These are phyloP conservation scores for Serendipita sp. DNA, from an alignment of 768 basidiomycete species.

Conservation along the genomic window DNA sequence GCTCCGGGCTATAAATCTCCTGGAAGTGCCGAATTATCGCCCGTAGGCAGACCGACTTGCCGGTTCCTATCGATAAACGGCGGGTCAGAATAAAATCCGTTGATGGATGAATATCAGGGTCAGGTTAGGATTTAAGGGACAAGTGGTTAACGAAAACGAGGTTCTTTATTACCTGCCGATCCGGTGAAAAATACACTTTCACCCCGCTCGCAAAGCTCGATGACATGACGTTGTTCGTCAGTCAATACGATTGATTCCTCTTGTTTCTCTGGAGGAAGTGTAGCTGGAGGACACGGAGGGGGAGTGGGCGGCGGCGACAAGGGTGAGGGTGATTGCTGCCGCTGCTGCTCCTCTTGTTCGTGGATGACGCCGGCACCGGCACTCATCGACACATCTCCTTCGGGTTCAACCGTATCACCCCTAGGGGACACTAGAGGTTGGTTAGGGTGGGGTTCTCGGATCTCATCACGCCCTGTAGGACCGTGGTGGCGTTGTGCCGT, in stretches of 20 bases:
- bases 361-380: no score
- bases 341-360: no score
- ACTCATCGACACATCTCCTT: not conserved
- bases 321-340: no score
- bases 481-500: no score
- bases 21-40: slow-evolving; percentile 46
- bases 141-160: not conserved
- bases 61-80: slow-evolving; percentile 40
- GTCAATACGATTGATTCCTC: slow-evolving; percentile 22
- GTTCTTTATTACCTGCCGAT: slow-evolving; percentile 43
- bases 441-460: not conserved
- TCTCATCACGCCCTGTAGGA: not conserved
- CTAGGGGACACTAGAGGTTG: not conserved
- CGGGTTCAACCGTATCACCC: not conserved
- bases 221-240: slow-evolving; percentile 36
- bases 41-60: slow-evolving; percentile 68
- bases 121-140: not conserved
- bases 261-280: not conserved
- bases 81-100: not conserved
- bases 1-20: slow-evolving; percentile 18
- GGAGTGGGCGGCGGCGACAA: not conserved
- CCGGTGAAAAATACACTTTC: slow-evolving; percentile 76
- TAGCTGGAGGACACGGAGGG: not conserved
- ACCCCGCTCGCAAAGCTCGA: slow-evolving; percentile 42
- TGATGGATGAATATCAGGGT: not conserved